Base-by-base conservation (phyloP, 352 stramenopile species). In the Phytophthora crassamura region DNA sequence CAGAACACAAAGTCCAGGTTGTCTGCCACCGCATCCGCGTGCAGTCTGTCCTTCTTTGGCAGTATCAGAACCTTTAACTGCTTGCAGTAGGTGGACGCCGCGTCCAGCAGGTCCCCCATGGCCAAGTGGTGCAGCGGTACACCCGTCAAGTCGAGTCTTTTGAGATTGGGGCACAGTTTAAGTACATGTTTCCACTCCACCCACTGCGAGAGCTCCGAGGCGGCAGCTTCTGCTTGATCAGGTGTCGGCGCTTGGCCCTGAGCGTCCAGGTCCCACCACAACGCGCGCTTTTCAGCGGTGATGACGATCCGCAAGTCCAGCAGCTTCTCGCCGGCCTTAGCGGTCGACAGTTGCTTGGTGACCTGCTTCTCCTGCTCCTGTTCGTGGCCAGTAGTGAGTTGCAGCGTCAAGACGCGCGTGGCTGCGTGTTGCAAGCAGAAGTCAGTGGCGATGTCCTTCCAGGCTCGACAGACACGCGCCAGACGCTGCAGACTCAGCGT, bases 101-200 rank as follows among this genome's bases (percentile, higher is more conserved):
- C 59, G 14, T 80, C 67, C 9, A 88, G 28, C 35, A 82, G 41
- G n/a, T 84, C 62, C 5, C 64, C 59, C 33, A 84, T 57, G 7
- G 71, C 57, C n/a, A 72, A 72, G 36, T 84, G 71, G 41, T 86
- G 65, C 42, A 88, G 52, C 2, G 74, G 79, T 1, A 83, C 62
- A 0, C 50, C 57, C 0, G 65, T 69, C 22, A 89, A 72, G 30
- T 89, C 80, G 30, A 89, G 52, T 8, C 80, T 59, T 6, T 52
- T 57, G 7, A 89, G 4, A 45, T 80, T 76, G 2, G 77, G 73
- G 30, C 74, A 75, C 11, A 67, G 43, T 49, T 52, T 32, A 0
- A 88, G 50, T 32, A 85, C 38, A 18, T 62, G 43, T 7, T 50
- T 51, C 80, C 80, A 88, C 54, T 88, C 75, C 32, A 80, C 51